Evolutionary conservation across 192 early-diverging fungal genomes (phyloP).

Genomic region (Umbelopsis sp.): DNA sequence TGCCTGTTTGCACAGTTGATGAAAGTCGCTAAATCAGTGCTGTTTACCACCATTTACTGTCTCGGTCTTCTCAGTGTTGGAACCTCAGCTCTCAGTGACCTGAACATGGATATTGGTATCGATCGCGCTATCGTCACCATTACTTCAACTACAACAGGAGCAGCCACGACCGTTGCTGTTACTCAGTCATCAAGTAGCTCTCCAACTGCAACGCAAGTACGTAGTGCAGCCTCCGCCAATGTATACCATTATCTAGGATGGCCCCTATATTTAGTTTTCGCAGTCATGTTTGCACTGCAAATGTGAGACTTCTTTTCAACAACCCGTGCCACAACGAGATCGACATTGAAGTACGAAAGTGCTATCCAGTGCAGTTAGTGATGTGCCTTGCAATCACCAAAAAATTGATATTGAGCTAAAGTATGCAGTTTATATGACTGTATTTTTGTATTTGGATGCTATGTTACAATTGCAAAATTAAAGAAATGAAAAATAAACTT

Average conservation of each 20-base stretch:
- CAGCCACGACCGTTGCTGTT: not conserved
- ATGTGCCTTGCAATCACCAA: too few species aligned
- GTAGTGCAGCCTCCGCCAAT: too few species aligned
- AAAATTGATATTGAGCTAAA: too few species aligned
- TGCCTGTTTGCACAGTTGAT: not conserved
- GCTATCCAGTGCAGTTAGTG: too few species aligned
- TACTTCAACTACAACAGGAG: conserved; percentile 1
- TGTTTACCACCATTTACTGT: not conserved
- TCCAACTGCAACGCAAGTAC: too few species aligned
- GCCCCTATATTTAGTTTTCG: too few species aligned
- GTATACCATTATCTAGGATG: too few species aligned
- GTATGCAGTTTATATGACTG: not conserved
- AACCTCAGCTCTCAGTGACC: not conserved
- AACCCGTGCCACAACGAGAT: too few species aligned
- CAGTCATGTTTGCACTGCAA: too few species aligned
- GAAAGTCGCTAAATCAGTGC: not conserved
- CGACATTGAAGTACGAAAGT: too few species aligned
- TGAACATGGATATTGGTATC: not conserved
- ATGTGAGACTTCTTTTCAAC: too few species aligned
- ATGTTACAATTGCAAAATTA: conserved; percentile 18
- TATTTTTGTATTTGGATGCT: conserved; percentile 15
- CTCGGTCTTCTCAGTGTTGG: not conserved
- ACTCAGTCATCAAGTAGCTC: not conserved
- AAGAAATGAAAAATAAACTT: not conserved
- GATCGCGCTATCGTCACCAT: not conserved